phyloP scores from a whole-genome alignment of 2,329 filamentous ascomycete species.

The Fusarium austroafricanum region DNA sequence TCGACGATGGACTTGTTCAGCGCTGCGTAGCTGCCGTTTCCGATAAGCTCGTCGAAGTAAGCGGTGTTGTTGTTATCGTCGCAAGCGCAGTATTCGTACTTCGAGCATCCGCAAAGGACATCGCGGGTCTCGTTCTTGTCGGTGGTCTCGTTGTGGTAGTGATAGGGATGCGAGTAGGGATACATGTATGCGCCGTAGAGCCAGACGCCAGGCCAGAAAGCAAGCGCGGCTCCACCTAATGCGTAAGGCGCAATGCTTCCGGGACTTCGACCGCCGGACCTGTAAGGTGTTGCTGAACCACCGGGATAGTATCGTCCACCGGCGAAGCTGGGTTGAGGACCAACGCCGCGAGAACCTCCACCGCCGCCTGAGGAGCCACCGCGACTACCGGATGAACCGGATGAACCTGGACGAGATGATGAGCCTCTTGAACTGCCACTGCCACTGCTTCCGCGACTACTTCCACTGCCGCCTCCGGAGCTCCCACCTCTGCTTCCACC shows the following conservation, averaged over 20 bases:
- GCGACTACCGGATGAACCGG: neutral
- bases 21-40: conserved; percentile 68
- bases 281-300: conserved; percentile 71
- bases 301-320: conserved; percentile 75
- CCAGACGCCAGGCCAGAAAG: conserved; percentile 75
- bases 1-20: conserved; percentile 72
- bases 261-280: conserved; percentile 62
- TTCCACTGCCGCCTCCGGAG: conserved; percentile 23
- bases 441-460: conserved; percentile 14
- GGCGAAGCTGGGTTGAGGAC: conserved; percentile 67
- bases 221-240: conserved; percentile 61
- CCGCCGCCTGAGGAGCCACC: neutral
- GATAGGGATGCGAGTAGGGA: conserved; percentile 57
- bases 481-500: conserved; percentile 30
- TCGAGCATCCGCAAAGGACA: conserved; percentile 64
- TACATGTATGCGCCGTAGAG: conserved; percentile 72
- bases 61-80: conserved; percentile 72
- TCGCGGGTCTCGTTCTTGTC: conserved; percentile 52
- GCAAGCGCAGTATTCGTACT: conserved; percentile 67
- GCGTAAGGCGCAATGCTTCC: conserved; percentile 66
- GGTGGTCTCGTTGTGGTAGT: conserved; percentile 63
- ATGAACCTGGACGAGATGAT: conserved; percentile 38
- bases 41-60: conserved; percentile 72
- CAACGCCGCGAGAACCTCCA: conserved; percentile 66
- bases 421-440: conserved; percentile 31